A percentile compares a stretch with the other conserved stretches of the same genome.
Evolutionary conservation across 345 rosid genomes (phyloP).

Genomic region (Diplotaxis tenuifolia): DNA sequence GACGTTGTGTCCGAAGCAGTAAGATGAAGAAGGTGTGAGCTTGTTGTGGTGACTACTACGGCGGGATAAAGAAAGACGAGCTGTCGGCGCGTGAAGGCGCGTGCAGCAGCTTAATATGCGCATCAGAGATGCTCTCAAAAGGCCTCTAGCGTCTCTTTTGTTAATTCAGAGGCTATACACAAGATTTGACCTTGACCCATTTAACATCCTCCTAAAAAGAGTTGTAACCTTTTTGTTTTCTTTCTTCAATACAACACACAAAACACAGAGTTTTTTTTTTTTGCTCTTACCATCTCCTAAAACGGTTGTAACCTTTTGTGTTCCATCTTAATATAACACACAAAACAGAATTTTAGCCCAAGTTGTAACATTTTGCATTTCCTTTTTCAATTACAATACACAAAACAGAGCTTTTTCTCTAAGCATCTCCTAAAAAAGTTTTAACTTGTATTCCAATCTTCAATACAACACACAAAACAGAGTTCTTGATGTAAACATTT

Average conservation of each 20-base stretch:
- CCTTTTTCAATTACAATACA: too few relatives aligned
- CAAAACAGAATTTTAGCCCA: too few relatives aligned
- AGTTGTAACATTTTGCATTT: too few relatives aligned
- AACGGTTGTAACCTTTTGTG: too few relatives aligned
- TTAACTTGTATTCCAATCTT: background rate
- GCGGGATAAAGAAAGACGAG: background rate
- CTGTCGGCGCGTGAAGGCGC: constrained; percentile 29
- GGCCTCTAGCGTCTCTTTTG: background rate
- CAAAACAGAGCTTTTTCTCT: too few relatives aligned
- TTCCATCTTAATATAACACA: too few relatives aligned
- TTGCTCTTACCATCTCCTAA: too few relatives aligned
- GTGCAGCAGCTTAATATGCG: background rate
- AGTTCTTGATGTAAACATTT: background rate
- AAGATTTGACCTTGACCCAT: background rate
- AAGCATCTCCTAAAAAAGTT: too few relatives aligned
- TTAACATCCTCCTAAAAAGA: background rate
- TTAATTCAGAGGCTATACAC: background rate
- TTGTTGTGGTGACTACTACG: background rate
- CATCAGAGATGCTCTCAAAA: constrained; percentile 5
- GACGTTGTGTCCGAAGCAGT: constrained; percentile 1
- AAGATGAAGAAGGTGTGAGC: background rate
- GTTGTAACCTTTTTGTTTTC: background rate
- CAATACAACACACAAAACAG: background rate
- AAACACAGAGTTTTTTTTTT: too few relatives aligned
- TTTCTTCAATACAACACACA: too few relatives aligned